Base-by-base conservation (phyloP, 2,329 filamentous ascomycete genomes). In the Huntiella moniliformis region DNA sequence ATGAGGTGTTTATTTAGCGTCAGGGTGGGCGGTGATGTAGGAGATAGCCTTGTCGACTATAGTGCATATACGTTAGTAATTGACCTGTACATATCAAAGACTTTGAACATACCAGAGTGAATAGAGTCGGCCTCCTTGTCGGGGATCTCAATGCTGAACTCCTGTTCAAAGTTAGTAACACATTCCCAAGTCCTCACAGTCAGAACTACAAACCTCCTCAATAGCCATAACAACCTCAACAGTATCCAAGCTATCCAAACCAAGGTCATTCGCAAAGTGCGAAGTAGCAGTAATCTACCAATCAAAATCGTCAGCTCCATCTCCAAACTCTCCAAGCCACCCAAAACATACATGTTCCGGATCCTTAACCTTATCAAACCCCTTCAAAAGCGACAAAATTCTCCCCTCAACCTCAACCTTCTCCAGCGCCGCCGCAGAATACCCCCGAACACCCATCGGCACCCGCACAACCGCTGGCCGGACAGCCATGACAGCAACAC, bases 151-250 rank as follows among this genome's bases (percentile, higher is more conserved):
- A 95, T 91, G 80, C 85, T 75, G 60, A 78, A 77, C 58, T 78
- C 70, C 67, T 51, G 22, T 37, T 15, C n/a, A 22, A n/a, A 12
- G 34, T 45, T 45, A 45, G 43, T 38, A 6, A 16, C 32, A n/a
- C 6, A 17, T 8, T 12, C 16, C 4, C 22, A 15, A n/a, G n/a
- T 8, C 1, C 7, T 22, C 15, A 15, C 18, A 5, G 17, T 33
- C 13, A 32, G 16, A 36, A 64, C 53, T 66, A 15, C 18, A 17
- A 38, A 86, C 82, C 79, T 98, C 91, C 75, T 98, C 91, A 67
- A 98, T 96, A 54, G 91, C 91, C 91, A 98, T 98, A 57, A 98
- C 91, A 55, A 98, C 91, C 73, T 98, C 91, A 53, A 98, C 91
- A 53, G 91, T 95, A 65, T 98, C 91, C 64, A 98, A 75, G 67